Percentiles rank a stretch among this genome's conserved stretches.
These are phyloP conservation scores for Mesembryanthemum crystallinum DNA, from an alignment of 148 eudicot species.

Conservation along the genomic window DNA sequence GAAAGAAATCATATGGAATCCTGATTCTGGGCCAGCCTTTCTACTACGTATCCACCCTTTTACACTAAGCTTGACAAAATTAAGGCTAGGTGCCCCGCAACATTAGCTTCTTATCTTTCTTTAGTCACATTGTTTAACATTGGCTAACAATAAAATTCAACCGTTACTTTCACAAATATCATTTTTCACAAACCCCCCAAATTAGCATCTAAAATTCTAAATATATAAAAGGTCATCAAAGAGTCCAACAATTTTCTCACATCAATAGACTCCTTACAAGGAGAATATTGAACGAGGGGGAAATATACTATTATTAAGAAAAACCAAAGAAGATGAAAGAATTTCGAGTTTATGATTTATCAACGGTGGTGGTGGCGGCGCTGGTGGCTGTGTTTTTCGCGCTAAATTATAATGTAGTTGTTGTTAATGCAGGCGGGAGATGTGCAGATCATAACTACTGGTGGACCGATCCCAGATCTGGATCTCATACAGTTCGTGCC, in stretches of 20 bases:
- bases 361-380: conserved; percentile 10
- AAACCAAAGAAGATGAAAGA: not conserved
- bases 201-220: no score
- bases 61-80: not conserved
- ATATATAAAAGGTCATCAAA: conserved; percentile 5
- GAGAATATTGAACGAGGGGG: no score
- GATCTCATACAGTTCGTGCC: conserved; percentile 21
- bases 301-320: not conserved
- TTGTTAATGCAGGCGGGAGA: conserved; percentile 4
- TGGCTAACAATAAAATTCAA: not conserved
- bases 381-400: not conserved
- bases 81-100: not conserved
- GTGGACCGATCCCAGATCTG: conserved; percentile 17
- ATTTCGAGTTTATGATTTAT: not conserved
- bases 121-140: no score
- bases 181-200: not conserved
- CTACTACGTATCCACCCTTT: not conserved
- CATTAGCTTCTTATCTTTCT: not conserved
- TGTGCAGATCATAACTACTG: conserved; percentile 23
- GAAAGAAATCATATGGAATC: not conserved
- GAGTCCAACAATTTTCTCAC: not conserved
- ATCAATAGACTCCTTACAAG: not conserved
- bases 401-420: not conserved
- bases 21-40: not conserved
- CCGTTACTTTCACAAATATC: not conserved